A percentile compares a stretch with the other conserved stretches of the same genome.
These are phyloP conservation scores for Corymbia citriodora DNA, from an alignment of 441 rosid genomes.

Conservation along the genomic window DNA sequence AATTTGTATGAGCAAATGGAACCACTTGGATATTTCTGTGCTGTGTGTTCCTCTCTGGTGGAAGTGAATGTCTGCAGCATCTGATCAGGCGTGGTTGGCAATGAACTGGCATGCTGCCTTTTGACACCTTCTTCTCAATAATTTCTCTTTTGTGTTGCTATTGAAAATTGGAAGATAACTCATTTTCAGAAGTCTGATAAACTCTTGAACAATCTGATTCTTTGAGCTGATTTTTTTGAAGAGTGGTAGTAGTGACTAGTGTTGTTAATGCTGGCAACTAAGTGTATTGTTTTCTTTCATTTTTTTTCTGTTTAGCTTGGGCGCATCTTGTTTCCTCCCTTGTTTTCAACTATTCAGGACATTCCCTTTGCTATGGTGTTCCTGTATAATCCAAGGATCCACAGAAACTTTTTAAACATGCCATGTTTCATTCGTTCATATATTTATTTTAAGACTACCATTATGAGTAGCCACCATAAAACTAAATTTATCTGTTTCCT, in stretches of 20 bases:
- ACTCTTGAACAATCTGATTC: not conserved
- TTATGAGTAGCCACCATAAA: not conserved
- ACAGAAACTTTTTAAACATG: not conserved
- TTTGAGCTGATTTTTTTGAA: not conserved
- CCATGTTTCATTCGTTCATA: not conserved
- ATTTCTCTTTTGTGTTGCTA: not conserved
- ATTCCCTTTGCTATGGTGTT: not conserved
- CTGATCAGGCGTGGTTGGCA: not conserved
- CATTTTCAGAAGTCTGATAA: not conserved
- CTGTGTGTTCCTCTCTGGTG: not conserved
- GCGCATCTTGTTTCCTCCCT: not conserved
- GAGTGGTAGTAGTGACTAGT: not conserved
- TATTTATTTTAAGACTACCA: not conserved
- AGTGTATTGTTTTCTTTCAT: not conserved
- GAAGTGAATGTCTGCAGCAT: not conserved
- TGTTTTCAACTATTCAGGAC: not conserved
- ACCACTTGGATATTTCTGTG: not conserved
- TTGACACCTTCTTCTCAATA: not conserved
- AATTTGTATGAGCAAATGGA: not conserved
- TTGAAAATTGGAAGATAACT: not conserved
- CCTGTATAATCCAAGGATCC: not conserved
- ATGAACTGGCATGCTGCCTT: not conserved
- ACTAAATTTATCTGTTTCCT: not conserved
- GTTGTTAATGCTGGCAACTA: not conserved
- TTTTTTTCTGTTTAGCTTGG: not conserved